Evolutionary conservation across 2,329 filamentous ascomycete species (phyloP).

Genomic region (Ilyonectria sp.): DNA sequence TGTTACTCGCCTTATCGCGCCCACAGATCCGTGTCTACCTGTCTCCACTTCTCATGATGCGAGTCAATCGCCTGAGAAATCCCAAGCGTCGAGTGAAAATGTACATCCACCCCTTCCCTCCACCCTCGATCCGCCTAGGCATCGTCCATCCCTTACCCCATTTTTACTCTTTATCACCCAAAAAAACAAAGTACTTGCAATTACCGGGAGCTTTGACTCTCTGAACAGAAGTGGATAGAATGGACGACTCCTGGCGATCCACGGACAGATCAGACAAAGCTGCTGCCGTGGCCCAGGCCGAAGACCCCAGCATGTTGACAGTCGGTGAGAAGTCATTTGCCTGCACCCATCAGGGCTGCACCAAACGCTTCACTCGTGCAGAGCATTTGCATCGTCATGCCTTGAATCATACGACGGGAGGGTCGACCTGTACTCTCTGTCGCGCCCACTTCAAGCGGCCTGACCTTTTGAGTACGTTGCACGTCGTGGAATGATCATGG

Average conservation of each 20-base stretch:
- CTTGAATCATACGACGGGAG: slow-evolving; percentile 68
- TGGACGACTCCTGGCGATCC: slow-evolving; percentile 9
- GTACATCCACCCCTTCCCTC: slow-evolving; percentile 3
- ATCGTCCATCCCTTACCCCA: slow-evolving; percentile 15
- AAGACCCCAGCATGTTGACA: slow-evolving; percentile 24
- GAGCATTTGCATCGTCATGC: slow-evolving; percentile 73
- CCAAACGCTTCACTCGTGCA: slow-evolving; percentile 68
- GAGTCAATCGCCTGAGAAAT: slow-evolving; percentile 1
- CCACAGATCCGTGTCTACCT: neutral
- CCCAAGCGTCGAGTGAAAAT: neutral
- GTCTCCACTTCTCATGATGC: neutral
- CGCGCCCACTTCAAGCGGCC: slow-evolving; percentile 73
- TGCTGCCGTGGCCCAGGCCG: slow-evolving; percentile 15
- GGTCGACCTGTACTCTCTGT: slow-evolving; percentile 71
- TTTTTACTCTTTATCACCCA: slow-evolving; percentile 18
- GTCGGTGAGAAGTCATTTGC: slow-evolving; percentile 39
- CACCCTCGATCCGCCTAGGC: neutral
- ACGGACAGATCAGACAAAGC: slow-evolving; percentile 15
- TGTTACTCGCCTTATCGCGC: neutral
- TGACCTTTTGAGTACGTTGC: slow-evolving; percentile 60
- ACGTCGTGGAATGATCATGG: neutral
- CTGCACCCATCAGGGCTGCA: slow-evolving; percentile 63
- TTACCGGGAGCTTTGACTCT: slow-evolving; percentile 12
- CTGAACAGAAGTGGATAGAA: slow-evolving; percentile 30
- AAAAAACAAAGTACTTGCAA: neutral